Evolutionary conservation across 2,329 filamentous ascomycete genomes (phyloP), one percentile per base, ranked within the genome.

Genomic region (Pseudogymnoascus sp.): DNA sequence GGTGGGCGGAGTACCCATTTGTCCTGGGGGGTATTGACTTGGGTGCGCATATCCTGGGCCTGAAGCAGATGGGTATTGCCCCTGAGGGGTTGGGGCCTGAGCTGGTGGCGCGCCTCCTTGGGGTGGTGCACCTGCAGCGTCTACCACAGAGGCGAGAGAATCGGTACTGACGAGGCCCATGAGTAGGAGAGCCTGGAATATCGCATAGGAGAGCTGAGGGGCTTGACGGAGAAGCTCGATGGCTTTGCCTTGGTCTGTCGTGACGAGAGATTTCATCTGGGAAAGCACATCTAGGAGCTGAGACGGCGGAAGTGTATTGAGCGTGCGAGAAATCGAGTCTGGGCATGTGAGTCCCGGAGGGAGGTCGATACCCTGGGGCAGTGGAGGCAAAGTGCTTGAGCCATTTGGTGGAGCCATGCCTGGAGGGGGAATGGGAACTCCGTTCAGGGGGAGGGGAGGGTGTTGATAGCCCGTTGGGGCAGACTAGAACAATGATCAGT

Each of bases 181-280:
- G 38, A 97, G 84, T 2, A 97, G 84, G 8, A 97, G 83, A 25
- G 92, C 90, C 76, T 97, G 93, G 77, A 97, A 97, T 67, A 97
- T 89, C 63, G 94, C 94, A 71, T 96, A 97, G 4, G 91, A 86
- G 48, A 99, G 85, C 76, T 99, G 94, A 0, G 94, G 94, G 1
- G 92, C 92, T 77, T 93, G 89, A 65, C 88, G 83, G 42, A 99
- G 84, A 41, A 97, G 85, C 71, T 96, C 91, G 0, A 88, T 92
- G 3, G 92, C 92, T 71, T 91, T 89, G 17, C 83, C 81, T 2
- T 93, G 92, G 69, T 97, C 92, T 25, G 82, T 84, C 59, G 86
- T 84, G n/a, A 91, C 91, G 10, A 97, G 81, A 2, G 87, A 84
- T 77, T 97, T 97, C 90, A 97, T 95, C 74, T 97, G 92, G 7